phyloP scores from a whole-genome alignment of 192 early-diverging fungal genomes.

The Geranomyces variabilis region DNA sequence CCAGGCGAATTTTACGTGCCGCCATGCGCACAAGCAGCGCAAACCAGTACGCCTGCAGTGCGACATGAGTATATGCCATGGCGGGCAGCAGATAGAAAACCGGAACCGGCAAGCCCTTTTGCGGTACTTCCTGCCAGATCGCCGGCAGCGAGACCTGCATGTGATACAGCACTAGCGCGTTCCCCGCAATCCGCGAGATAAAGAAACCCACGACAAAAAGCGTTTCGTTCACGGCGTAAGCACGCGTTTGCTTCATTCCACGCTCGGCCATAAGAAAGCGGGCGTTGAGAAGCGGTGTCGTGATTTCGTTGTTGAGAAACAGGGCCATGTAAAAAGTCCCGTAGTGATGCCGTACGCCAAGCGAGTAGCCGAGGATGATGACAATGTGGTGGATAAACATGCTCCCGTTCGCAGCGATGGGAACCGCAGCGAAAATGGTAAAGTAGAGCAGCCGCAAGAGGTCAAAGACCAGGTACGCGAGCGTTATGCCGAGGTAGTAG shows the following conservation, averaged over 20 bases:
- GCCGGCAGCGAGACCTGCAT: conserved; percentile 11
- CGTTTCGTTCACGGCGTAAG: conserved; percentile 20
- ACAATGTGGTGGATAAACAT: conserved; percentile 28
- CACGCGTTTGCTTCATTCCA: not conserved
- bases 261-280: conserved; percentile 29
- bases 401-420: conserved; percentile 15
- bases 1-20: not conserved
- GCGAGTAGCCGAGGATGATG: conserved; percentile 20
- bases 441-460: conserved; percentile 23
- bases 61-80: conserved; percentile 18
- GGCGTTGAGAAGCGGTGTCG: conserved; percentile 26
- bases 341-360: conserved; percentile 28
- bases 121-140: not conserved
- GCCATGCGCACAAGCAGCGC: conserved; percentile 26
- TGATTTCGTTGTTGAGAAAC: conserved; percentile 32
- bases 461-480: conserved; percentile 26
- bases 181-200: conserved; percentile 9
- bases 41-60: conserved; percentile 28
- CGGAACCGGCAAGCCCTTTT: not conserved
- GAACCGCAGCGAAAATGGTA: not conserved
- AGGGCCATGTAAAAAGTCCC: conserved; percentile 31
- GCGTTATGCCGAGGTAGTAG: conserved; percentile 29
- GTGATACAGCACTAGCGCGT: conserved; percentile 18
- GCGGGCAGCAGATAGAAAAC: conserved; percentile 29
- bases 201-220: conserved; percentile 24